phyloP scores from a whole-genome alignment of 768 basidiomycete species.

The Mycena metata region DNA sequence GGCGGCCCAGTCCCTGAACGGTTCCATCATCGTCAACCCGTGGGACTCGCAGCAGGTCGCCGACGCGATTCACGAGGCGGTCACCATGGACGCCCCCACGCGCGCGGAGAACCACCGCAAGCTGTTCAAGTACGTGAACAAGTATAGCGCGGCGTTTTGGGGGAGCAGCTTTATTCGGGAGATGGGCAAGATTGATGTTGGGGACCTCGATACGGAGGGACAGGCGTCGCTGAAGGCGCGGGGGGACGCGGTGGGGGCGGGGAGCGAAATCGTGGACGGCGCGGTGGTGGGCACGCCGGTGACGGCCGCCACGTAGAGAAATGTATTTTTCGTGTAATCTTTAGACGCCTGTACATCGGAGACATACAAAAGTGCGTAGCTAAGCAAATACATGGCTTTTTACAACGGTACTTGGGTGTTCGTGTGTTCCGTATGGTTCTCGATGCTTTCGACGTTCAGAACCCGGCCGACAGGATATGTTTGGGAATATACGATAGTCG shows the following conservation, averaged over 20 bases:
- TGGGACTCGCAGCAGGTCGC: constrained; percentile 99
- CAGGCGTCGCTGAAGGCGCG: constrained; percentile 51
- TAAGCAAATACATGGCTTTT: constrained; percentile 14
- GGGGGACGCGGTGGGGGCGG: constrained; percentile 52
- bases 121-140: constrained; percentile 96
- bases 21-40: constrained; percentile 97
- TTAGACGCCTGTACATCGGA: constrained; percentile 22
- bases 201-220: constrained; percentile 53
- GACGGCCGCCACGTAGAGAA: constrained; percentile 26
- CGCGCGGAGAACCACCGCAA: constrained; percentile 96
- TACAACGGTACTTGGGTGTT: too few species aligned
- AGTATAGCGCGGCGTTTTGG: constrained; percentile 95
- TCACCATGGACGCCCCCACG: constrained; percentile 86
- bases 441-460: too few species aligned
- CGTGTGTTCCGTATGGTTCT: too few species aligned
- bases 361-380: background rate
- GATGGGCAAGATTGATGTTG: constrained; percentile 73
- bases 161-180: constrained; percentile 91
- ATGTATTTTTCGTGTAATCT: constrained; percentile 32
- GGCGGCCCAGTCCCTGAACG: constrained; percentile 95
- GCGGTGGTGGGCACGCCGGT: constrained; percentile 41
- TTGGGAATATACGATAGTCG: too few species aligned
- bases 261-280: constrained; percentile 56
- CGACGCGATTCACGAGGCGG: constrained; percentile 95
- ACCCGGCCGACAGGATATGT: too few species aligned